Conservation (phyloP, 805 yeast species). For the Cyberlindnera euphorbiae region DNA sequence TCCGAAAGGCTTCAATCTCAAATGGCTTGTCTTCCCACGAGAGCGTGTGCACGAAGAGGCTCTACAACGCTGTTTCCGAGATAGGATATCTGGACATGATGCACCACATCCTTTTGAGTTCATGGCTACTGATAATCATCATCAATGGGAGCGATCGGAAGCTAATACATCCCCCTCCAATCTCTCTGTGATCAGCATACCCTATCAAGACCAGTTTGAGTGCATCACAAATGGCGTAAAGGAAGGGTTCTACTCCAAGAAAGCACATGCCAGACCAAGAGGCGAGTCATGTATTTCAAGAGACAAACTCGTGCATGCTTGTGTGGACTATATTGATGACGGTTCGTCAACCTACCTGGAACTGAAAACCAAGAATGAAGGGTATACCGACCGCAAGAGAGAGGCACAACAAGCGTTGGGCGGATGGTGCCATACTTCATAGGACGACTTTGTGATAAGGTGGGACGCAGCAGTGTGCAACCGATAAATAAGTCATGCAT, state of each 20-base stretch:
- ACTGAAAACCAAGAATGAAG: constrained; percentile 25
- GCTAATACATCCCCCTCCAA: constrained; percentile 17
- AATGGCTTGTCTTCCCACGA: constrained; percentile 46
- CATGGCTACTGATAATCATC: constrained; percentile 8
- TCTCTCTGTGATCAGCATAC: constrained; percentile 28
- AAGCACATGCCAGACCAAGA: constrained; percentile 36
- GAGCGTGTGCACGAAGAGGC: constrained; percentile 20
- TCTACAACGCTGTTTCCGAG: constrained; percentile 17
- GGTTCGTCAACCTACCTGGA: constrained; percentile 26
- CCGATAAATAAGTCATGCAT: no score
- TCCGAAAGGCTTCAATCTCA: constrained; percentile 35
- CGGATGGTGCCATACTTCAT: constrained; percentile 42
- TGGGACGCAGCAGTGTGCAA: neutral
- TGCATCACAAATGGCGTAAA: constrained; percentile 53
- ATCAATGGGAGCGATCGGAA: constrained; percentile 12
- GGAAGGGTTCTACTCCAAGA: constrained; percentile 50
- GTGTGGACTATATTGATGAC: no score
- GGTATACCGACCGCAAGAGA: constrained; percentile 30
- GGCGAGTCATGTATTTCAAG: constrained; percentile 39
- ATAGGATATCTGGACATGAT: constrained; percentile 5
- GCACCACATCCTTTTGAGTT: constrained; percentile 3
- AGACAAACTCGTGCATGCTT: no score
- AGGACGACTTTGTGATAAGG: constrained; percentile 36
- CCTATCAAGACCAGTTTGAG: constrained; percentile 20
- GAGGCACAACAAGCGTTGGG: constrained; percentile 30